A percentile compares a stretch with the other conserved stretches of the same genome.
These are phyloP conservation scores for Penicillium sp. DNA, from an alignment of 2,329 filamentous ascomycete genomes.

Conservation along the genomic window DNA sequence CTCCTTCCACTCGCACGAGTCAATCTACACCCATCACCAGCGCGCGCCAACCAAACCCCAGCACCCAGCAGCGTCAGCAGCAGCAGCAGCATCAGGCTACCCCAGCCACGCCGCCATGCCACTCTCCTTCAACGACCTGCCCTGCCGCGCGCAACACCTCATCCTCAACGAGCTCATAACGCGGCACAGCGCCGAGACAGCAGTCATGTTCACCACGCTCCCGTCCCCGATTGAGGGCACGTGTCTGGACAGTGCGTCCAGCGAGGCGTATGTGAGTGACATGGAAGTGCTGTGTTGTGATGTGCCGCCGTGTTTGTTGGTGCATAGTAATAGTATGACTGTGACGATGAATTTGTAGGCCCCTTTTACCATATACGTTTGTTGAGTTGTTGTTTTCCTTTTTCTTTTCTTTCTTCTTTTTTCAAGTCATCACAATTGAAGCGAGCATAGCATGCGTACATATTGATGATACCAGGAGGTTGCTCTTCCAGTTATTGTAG, in stretches of 20 bases:
- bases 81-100: constrained; percentile 47
- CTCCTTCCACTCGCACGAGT: constrained; percentile 25
- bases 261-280: constrained; percentile 70
- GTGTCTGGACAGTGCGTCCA: constrained; percentile 64
- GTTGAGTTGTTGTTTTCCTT: background rate
- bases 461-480: background rate
- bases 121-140: constrained; percentile 80
- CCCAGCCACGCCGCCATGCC: constrained; percentile 61
- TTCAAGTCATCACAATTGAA: background rate
- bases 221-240: constrained; percentile 78
- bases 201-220: constrained; percentile 77
- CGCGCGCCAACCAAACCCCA: constrained; percentile 19
- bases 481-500: background rate
- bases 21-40: constrained; percentile 34
- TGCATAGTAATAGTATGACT: constrained; percentile 86
- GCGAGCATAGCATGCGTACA: background rate
- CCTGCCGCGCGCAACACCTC: constrained; percentile 77
- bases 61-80: constrained; percentile 34
- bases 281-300: constrained; percentile 74
- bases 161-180: constrained; percentile 82
- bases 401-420: background rate
- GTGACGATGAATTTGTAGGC: constrained; percentile 56
- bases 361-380: background rate
- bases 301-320: constrained; percentile 70
- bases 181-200: constrained; percentile 63